phyloP scores from a whole-genome alignment of 2,329 filamentous ascomycete genomes.

The Calonectria leucothoes region DNA sequence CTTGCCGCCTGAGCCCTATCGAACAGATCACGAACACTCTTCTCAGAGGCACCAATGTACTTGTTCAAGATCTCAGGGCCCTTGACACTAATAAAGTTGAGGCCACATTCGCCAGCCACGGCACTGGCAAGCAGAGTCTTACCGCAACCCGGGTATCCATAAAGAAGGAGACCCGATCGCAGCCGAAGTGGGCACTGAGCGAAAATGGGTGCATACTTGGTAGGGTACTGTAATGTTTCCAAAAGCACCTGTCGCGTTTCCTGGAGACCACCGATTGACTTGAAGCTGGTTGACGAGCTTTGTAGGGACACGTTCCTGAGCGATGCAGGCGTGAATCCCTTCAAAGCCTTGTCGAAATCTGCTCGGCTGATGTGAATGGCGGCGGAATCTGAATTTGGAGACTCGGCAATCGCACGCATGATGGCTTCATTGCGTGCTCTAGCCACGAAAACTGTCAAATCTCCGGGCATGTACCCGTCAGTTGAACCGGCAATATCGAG shows the following conservation, averaged over 20 bases:
- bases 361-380: slow-evolving; percentile 72
- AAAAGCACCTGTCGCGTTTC: slow-evolving; percentile 91
- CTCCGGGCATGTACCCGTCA: slow-evolving; percentile 98
- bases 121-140: slow-evolving; percentile 96
- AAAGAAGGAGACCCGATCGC: slow-evolving; percentile 90
- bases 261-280: slow-evolving; percentile 88
- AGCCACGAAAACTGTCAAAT: slow-evolving; percentile 86
- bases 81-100: slow-evolving; percentile 99
- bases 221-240: slow-evolving; percentile 96
- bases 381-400: slow-evolving; percentile 57
- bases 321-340: slow-evolving; percentile 94
- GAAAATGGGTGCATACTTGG: slow-evolving; percentile 97
- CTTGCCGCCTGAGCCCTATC: slow-evolving; percentile 90
- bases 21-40: slow-evolving; percentile 94
- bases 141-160: slow-evolving; percentile 95
- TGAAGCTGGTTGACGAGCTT: slow-evolving; percentile 91
- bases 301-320: slow-evolving; percentile 95
- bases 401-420: slow-evolving; percentile 79
- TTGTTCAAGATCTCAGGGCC: slow-evolving; percentile 99
- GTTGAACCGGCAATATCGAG: slow-evolving; percentile 93
- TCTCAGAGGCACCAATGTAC: slow-evolving; percentile 98
- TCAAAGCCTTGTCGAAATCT: slow-evolving; percentile 87
- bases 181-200: slow-evolving; percentile 95
- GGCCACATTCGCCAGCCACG: slow-evolving; percentile 95
- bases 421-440: slow-evolving; percentile 92